Conservation (phyloP, 805 yeast genomes). For the Yamadazyma paraphyllophila region DNA sequence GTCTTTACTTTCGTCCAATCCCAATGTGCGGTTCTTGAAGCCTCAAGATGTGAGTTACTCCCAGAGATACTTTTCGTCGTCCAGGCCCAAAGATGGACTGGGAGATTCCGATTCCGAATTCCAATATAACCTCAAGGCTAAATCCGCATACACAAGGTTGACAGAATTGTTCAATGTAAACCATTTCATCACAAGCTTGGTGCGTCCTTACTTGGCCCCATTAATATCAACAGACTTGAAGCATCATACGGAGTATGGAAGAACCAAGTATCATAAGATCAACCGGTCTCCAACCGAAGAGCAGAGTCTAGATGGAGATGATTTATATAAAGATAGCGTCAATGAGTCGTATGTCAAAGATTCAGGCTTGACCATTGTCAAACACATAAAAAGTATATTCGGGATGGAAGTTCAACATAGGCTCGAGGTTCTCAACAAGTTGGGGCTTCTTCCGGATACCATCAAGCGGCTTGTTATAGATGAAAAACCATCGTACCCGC, state of each 20-base stretch:
- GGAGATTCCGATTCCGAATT: constrained; percentile 14
- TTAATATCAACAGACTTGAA: constrained; percentile 78
- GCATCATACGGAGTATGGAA: constrained; percentile 52
- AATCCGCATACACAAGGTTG: constrained; percentile 75
- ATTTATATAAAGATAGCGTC: constrained; percentile 3
- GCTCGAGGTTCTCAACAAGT: constrained; percentile 70
- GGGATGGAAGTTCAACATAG: constrained; percentile 85
- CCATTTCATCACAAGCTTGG: constrained; percentile 85
- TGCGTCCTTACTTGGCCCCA: constrained; percentile 93
- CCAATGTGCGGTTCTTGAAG: constrained; percentile 41
- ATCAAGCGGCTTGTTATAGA: constrained; percentile 79
- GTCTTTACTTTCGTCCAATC: constrained; percentile 48
- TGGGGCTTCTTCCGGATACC: constrained; percentile 70
- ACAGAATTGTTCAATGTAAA: constrained; percentile 94
- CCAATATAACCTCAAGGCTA: constrained; percentile 26
- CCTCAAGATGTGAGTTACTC: constrained; percentile 46
- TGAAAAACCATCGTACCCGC: constrained; percentile 72
- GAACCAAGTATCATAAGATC: constrained; percentile 19
- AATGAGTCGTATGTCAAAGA: constrained; percentile 31
- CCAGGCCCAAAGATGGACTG: constrained; percentile 12
- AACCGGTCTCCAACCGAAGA: constrained; percentile 16
- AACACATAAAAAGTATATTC: constrained; percentile 49
- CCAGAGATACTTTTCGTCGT: constrained; percentile 38
- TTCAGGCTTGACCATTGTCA: constrained; percentile 29
- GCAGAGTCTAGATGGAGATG: constrained; percentile 25